Conservation (phyloP, 2,329 filamentous ascomycete species). For the Cladosporium oxysporum region DNA sequence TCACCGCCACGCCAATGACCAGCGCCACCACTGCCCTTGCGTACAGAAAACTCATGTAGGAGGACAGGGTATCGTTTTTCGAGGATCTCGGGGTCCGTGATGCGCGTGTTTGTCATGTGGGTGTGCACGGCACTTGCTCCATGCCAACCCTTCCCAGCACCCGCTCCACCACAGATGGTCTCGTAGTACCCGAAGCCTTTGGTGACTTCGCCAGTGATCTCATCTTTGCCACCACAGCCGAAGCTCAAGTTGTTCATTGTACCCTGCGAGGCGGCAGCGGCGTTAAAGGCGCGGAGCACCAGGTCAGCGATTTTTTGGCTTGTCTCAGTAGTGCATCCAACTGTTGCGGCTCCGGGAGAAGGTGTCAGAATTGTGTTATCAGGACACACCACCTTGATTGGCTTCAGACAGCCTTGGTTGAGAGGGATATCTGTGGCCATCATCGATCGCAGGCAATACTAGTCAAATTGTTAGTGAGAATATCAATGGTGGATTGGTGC, state of each 20-base stretch:
- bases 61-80: conserved; percentile 41
- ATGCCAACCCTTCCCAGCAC: conserved; percentile 38
- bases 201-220: conserved; percentile 30
- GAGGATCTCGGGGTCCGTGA: conserved; percentile 40
- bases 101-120: conserved; percentile 43
- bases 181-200: conserved; percentile 40
- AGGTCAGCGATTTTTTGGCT: conserved; percentile 39
- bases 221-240: conserved; percentile 39
- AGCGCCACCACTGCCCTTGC: conserved; percentile 34
- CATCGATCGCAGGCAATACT: conserved; percentile 44
- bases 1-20: conserved; percentile 36
- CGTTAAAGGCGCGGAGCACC: conserved; percentile 36
- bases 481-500: background rate
- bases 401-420: conserved; percentile 42
- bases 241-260: conserved; percentile 37
- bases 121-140: conserved; percentile 38
- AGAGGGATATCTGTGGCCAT: conserved; percentile 49
- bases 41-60: conserved; percentile 37
- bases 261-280: conserved; percentile 36
- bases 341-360: conserved; percentile 33
- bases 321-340: conserved; percentile 36
- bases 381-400: conserved; percentile 33
- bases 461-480: conserved; percentile 49
- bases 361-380: conserved; percentile 36
- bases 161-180: conserved; percentile 40